Evolutionary conservation across 495 filamentous ascomycete genomes (phyloP).

Genomic region (Thozetella sp.): DNA sequence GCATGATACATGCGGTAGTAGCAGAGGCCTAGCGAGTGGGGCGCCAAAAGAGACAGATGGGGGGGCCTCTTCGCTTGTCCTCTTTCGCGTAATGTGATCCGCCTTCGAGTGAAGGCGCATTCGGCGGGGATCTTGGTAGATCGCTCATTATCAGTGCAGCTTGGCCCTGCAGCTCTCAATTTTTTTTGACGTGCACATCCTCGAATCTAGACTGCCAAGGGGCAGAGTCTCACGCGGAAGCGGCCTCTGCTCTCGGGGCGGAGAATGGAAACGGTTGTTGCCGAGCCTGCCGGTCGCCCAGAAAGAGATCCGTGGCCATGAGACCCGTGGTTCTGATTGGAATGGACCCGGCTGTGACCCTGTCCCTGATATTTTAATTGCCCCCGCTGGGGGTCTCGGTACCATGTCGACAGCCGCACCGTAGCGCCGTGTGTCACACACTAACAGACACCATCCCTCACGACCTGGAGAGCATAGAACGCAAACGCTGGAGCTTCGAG

Average conservation of each 20-base stretch:
- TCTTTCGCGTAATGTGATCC: too few relatives aligned
- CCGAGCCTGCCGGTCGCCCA: not conserved
- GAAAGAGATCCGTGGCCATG: not conserved
- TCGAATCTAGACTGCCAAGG: not conserved
- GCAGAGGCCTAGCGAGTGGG: constrained; percentile 6
- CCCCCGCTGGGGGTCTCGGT: constrained; percentile 1
- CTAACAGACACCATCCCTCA: not conserved
- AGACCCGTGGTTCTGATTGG: constrained; percentile 4
- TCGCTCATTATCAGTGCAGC: not conserved
- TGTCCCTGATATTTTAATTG: constrained; percentile 18
- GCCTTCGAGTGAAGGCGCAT: too few relatives aligned
- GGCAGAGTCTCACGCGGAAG: not conserved
- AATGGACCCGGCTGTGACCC: constrained; percentile 14
- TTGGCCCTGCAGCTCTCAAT: not conserved
- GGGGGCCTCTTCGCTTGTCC: not conserved
- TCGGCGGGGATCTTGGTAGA: not conserved
- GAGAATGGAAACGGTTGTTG: not conserved
- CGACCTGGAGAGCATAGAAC: not conserved
- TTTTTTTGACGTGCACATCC: not conserved
- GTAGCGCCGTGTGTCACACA: not conserved
- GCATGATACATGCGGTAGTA: constrained; percentile 22
- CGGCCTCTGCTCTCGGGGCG: not conserved
- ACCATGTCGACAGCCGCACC: not conserved
- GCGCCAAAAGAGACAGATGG: not conserved
- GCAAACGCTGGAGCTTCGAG: not conserved